Conservation (phyloP, 352 stramenopile genomes). For the Nothophytophthora sp. region DNA sequence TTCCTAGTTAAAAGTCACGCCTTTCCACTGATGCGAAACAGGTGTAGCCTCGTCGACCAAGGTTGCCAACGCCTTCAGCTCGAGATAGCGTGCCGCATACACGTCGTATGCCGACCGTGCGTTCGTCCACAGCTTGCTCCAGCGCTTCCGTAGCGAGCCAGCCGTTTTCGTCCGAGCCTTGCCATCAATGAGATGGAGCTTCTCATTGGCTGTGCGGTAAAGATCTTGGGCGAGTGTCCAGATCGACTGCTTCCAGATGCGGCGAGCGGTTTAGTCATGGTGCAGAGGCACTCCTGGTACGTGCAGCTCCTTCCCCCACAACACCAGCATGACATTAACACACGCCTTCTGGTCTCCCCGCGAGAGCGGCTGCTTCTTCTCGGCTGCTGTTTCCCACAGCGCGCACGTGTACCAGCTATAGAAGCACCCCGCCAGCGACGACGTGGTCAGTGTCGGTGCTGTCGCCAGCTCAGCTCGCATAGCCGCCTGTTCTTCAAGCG, state of each 20-base stretch:
- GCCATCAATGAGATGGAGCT: not conserved
- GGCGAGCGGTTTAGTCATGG: not conserved
- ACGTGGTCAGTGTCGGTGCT: too few relatives aligned
- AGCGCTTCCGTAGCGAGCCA: conserved; percentile 3
- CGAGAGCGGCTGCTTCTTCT: not conserved
- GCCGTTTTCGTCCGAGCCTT: not conserved
- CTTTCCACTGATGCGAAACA: too few relatives aligned
- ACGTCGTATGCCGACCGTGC: not conserved
- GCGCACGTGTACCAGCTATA: conserved; percentile 7
- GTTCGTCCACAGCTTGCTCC: not conserved
- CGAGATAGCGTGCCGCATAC: too few relatives aligned
- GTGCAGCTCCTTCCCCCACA: not conserved
- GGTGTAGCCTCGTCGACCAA: too few relatives aligned
- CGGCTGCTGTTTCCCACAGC: not conserved
- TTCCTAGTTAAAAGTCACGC: too few relatives aligned
- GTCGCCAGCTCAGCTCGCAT: too few relatives aligned
- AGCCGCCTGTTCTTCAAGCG: too few relatives aligned
- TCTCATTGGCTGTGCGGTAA: not conserved
- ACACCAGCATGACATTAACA: conserved; percentile 3
- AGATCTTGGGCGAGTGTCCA: conserved; percentile 4
- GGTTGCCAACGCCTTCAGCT: too few relatives aligned
- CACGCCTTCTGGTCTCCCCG: too few relatives aligned
- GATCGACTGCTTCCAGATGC: conserved; percentile 2
- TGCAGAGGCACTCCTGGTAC: not conserved
- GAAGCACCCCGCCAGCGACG: conserved; percentile 4